Evolutionary conservation across 2,329 filamentous ascomycete species (phyloP), one percentile per base, ranked within the genome.

Genomic region (Teratosphaeria epicoccoides): DNA sequence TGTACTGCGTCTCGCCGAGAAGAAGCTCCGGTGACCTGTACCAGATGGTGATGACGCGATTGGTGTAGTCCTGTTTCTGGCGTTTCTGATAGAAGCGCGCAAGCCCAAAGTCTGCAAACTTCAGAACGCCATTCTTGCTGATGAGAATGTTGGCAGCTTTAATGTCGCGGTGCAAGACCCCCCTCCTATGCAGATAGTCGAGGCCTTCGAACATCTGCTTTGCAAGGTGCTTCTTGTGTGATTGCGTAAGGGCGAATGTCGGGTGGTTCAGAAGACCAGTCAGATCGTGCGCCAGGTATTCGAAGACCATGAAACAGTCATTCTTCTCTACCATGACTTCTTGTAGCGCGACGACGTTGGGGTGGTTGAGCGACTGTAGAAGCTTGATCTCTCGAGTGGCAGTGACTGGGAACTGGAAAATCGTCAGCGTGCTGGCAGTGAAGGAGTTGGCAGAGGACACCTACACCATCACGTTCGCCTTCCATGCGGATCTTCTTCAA

Each of bases 241-340:
- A 82, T 3, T 82, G 73, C 33, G 93, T 86, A 12, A 98, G 79
- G 54, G 84, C 84, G 71, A 95, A 98, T 0, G 85, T 85, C 0
- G 93, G 93, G 64, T 98, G 93, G 63, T 97, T 97, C 55, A 98
- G 80, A 26, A 98, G 76, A 12, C 93, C 93, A 2, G 93, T 98
- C 55, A 98, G 75, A 68, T 98, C 93, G 67, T 98, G 93, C 1
- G 93, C 91, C 26, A 97, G 78, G 66, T 98, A 98, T 68, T 98
- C 93, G 59, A 98, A 98, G 2, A 98, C 93, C 93, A 98, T 98
- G 71, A 95, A 98, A 68, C 93, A 98, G 70, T 97, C 90, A 60
- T 97, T 97, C 66, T 85, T 87, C 71, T 98, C 93, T 2, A 98
- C 93, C 93, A 98, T 98, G 59, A 94, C 88, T 71, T 95, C 89